phyloP scores from a whole-genome alignment of 768 basidiomycete species.

The Imleria badia region DNA sequence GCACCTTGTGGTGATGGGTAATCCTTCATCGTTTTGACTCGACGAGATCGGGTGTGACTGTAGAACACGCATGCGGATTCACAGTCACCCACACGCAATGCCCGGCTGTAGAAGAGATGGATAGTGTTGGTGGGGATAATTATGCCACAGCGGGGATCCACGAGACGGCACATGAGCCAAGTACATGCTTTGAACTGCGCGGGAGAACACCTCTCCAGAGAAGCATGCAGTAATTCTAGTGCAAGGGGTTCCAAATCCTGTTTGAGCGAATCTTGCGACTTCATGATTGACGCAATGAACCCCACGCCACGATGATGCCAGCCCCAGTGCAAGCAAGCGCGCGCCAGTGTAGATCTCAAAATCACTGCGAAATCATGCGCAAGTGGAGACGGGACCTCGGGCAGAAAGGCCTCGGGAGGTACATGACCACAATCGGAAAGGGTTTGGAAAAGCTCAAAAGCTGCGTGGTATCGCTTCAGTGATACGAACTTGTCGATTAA shows the following conservation, averaged over 20 bases:
- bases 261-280: conserved; percentile 22
- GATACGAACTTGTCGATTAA: conserved; percentile 44
- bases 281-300: conserved; percentile 36
- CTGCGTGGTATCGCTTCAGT: conserved; percentile 33
- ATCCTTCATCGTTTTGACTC: conserved; percentile 30
- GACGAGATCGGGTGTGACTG: conserved; percentile 38
- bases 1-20: conserved; percentile 53
- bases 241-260: conserved; percentile 34
- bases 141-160: conserved; percentile 27
- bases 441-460: conserved; percentile 48
- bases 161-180: conserved; percentile 42
- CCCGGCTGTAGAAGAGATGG: conserved; percentile 46
- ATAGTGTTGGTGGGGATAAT: conserved; percentile 45
- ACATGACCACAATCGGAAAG: conserved; percentile 47
- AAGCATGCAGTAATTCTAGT: conserved; percentile 44
- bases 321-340: conserved; percentile 54
- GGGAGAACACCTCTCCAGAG: conserved; percentile 37
- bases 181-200: conserved; percentile 40
- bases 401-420: conserved; percentile 45
- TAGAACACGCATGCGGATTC: conserved; percentile 48
- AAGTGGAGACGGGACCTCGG: conserved; percentile 34
- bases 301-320: conserved; percentile 46
- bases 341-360: conserved; percentile 48
- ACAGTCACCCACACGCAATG: conserved; percentile 29
- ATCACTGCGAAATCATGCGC: conserved; percentile 44